phyloP scores from a whole-genome alignment of 805 yeast species.

The Yarrowia sp. region DNA sequence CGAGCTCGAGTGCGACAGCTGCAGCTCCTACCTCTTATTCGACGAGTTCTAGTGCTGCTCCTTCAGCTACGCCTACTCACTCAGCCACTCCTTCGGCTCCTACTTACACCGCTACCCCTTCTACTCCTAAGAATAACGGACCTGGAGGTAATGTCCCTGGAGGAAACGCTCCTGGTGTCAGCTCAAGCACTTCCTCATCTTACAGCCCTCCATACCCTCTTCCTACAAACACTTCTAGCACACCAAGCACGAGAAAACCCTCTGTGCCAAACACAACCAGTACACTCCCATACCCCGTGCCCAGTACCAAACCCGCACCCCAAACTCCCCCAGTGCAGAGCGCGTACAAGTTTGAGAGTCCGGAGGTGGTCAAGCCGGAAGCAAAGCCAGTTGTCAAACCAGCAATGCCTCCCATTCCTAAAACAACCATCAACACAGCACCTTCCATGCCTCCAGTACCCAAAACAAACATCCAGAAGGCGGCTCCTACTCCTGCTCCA shows the following conservation, averaged over 20 bases:
- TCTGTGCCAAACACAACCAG: neutral
- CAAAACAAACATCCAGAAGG: constrained; percentile 22
- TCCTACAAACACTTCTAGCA: neutral
- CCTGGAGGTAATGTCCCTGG: neutral
- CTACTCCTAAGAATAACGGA: constrained; percentile 2
- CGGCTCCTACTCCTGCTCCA: neutral
- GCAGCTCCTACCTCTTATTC: neutral
- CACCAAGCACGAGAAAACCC: too few relatives aligned
- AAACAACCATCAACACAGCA: neutral
- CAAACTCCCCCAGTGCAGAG: constrained; percentile 4
- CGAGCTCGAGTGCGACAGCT: neutral
- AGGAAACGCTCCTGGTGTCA: neutral
- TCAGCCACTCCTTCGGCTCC: too few relatives aligned
- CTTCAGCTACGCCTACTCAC: too few relatives aligned
- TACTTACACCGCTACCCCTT: neutral
- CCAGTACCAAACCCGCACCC: constrained; percentile 1
- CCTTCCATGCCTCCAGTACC: constrained; percentile 17
- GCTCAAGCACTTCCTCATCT: neutral
- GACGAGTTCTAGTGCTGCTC: neutral
- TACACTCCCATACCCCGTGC: constrained; percentile 8
- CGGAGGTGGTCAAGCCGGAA: neutral
- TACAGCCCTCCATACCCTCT: constrained; percentile 16
- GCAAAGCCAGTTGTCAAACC: constrained; percentile 1
- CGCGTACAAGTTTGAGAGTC: constrained; percentile 14
- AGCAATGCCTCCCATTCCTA: constrained; percentile 18